Evolutionary conservation across 2,329 filamentous ascomycete genomes (phyloP).

Genomic region (Pyrenophora seminiperda): DNA sequence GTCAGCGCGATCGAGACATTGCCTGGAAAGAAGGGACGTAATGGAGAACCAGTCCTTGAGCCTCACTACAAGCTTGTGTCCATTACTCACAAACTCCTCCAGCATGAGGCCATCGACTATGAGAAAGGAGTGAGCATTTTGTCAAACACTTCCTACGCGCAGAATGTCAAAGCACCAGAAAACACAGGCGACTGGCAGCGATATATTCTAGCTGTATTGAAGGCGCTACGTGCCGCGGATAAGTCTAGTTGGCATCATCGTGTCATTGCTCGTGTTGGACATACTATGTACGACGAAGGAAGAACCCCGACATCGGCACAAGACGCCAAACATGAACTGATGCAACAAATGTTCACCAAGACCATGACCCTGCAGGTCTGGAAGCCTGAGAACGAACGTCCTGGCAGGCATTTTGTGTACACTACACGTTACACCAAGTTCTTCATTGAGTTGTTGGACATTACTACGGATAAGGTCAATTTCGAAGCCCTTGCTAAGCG

Average conservation of each 20-base stretch:
- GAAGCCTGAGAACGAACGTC: conserved; percentile 85
- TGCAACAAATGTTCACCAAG: conserved; percentile 86
- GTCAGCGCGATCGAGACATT: conserved; percentile 65
- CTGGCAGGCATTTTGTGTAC: conserved; percentile 89
- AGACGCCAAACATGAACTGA: conserved; percentile 77
- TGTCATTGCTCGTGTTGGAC: conserved; percentile 76
- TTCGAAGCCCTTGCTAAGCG: conserved; percentile 79
- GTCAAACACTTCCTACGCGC: conserved; percentile 60
- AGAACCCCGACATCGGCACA: conserved; percentile 58
- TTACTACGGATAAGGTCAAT: conserved; percentile 74
- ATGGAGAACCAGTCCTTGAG: conserved; percentile 80
- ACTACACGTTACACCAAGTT: conserved; percentile 85
- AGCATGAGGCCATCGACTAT: conserved; percentile 52
- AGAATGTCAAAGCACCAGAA: conserved; percentile 56
- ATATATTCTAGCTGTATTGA: conserved; percentile 68
- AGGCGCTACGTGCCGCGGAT: conserved; percentile 69
- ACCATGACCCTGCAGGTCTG: conserved; percentile 94
- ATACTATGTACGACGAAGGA: conserved; percentile 64
- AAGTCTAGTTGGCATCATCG: conserved; percentile 96
- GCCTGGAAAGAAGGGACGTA: conserved; percentile 64
- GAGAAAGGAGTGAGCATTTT: conserved; percentile 58
- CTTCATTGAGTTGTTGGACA: conserved; percentile 74
- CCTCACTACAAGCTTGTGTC: conserved; percentile 92
- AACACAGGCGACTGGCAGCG: conserved; percentile 60
- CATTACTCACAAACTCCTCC: conserved; percentile 79